Evolutionary conservation across 352 stramenopile genomes (phyloP), one percentile per base, ranked within the genome.

Genomic region (Pythium utonaiense): DNA sequence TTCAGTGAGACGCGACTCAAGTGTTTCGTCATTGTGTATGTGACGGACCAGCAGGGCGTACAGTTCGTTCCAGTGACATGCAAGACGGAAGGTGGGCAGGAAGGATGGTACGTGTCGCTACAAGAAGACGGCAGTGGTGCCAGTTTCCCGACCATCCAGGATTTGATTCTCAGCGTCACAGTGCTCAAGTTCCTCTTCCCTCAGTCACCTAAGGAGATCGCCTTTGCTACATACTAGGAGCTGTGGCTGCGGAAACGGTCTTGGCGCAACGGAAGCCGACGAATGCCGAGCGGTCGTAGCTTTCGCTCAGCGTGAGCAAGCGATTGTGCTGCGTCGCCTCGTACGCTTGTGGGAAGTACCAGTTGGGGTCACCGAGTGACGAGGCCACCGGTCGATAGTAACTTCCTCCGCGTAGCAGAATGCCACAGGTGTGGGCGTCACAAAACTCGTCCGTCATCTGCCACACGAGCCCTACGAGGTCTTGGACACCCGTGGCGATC

Each of bases 371-470:
- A 24, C 66, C 77, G 10, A 83, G 70, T 1, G 80, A 91, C 8
- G 83, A 82, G 13, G 83, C 70, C 13, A 92, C 66, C 1, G 84
- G 83, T 16, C 78, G 66, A 48, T 92, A 95, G 53, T 66, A 86
- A 57, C 80, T 93, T 38, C 87, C 83, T 25, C 85, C 85, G 38
- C 84, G 84, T 36, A 96, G 61, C 38, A 95, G 60, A 57, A 89
- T n/a, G 0, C 83, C 81, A 59, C 86, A 93, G 36, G 85, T 94
- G 65, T 91, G 87, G 3, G 57, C 57, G 53, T 96, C 87, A 47
- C 83, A 91, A 54, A 93, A 95, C 48, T 80, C 60, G 51, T 93
- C 83, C 6, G 87, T 95, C 83, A 93, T 93, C 53, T 96, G 83
- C 83, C 84, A 96, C 21, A 96, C 74, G 57, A 88, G 83, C 1